Conservation (phyloP, 345 rosid genomes). For the Euphorbia lathyris region DNA sequence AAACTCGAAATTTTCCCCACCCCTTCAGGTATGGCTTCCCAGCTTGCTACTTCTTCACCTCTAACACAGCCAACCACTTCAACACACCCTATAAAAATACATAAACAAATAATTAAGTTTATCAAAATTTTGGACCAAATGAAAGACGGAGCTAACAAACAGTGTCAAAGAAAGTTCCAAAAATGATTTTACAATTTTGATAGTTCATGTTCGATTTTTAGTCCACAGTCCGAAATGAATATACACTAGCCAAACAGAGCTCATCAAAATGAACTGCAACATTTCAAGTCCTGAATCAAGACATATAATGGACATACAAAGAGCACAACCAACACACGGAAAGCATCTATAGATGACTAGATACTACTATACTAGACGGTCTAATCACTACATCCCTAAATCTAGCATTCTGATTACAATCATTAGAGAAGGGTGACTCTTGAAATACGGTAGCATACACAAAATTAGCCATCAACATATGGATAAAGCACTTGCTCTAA, state of each 20-base stretch:
- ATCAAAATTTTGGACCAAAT: neutral
- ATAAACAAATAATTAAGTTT: neutral
- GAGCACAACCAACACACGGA: too few relatives aligned
- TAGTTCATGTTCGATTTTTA: too few relatives aligned
- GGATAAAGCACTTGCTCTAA: too few relatives aligned
- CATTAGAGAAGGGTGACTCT: too few relatives aligned
- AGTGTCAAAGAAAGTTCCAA: neutral
- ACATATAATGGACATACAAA: neutral
- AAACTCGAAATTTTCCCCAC: slow-evolving; percentile 7
- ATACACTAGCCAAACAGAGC: neutral
- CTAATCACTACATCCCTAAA: too few relatives aligned
- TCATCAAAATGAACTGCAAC: neutral
- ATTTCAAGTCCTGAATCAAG: neutral
- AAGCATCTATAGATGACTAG: neutral
- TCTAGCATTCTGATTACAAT: too few relatives aligned
- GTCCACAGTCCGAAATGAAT: too few relatives aligned
- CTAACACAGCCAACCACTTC: slow-evolving; percentile 36
- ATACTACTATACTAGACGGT: neutral
- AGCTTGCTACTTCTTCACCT: slow-evolving; percentile 33
- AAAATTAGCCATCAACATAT: too few relatives aligned
- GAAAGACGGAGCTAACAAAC: neutral
- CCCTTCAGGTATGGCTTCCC: slow-evolving; percentile 39
- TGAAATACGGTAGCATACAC: too few relatives aligned
- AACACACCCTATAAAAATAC: slow-evolving; percentile 27
- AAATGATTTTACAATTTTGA: neutral